Evolutionary conservation across 371 early-diverging fungal species (phyloP).

Genomic region (Nematocida sp.): DNA sequence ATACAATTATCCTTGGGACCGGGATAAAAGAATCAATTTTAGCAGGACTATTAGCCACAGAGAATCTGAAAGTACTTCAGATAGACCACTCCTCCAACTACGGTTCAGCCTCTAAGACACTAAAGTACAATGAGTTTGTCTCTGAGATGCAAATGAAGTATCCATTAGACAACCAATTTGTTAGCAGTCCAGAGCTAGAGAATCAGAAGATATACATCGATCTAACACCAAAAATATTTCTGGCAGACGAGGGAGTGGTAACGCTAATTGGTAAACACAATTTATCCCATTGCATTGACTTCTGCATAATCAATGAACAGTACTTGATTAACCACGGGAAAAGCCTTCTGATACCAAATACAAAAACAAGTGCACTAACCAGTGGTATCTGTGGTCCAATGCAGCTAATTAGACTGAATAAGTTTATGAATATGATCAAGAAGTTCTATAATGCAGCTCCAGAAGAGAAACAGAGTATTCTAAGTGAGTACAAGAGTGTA

Average conservation of each 20-base stretch:
- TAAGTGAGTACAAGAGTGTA: constrained; percentile 68
- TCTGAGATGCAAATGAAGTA: constrained; percentile 67
- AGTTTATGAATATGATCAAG: constrained; percentile 67
- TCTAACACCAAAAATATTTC: constrained; percentile 96
- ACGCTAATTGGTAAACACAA: constrained; percentile 75
- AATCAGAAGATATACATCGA: constrained; percentile 90
- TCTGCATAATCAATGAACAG: constrained; percentile 86
- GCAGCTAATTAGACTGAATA: constrained; percentile 84
- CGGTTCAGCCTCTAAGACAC: constrained; percentile 73
- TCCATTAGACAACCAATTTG: constrained; percentile 63
- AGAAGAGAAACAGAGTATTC: constrained; percentile 9
- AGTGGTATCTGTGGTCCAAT: constrained; percentile 80
- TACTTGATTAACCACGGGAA: constrained; percentile 73
- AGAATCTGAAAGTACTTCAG: constrained; percentile 91
- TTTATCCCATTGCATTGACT: constrained; percentile 89
- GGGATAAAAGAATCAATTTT: constrained; percentile 97
- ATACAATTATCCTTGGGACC: constrained; percentile 70
- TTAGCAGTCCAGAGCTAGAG: constrained; percentile 51
- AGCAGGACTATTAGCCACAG: constrained; percentile 87
- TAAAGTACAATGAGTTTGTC: constrained; percentile 62
- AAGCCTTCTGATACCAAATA: constrained; percentile 87
- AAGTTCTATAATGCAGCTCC: constrained; percentile 75
- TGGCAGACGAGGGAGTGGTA: constrained; percentile 83
- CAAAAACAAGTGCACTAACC: constrained; percentile 75
- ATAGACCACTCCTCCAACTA: constrained; percentile 95